Conservation (phyloP, 768 basidiomycete genomes). For the Suillus decipiens region DNA sequence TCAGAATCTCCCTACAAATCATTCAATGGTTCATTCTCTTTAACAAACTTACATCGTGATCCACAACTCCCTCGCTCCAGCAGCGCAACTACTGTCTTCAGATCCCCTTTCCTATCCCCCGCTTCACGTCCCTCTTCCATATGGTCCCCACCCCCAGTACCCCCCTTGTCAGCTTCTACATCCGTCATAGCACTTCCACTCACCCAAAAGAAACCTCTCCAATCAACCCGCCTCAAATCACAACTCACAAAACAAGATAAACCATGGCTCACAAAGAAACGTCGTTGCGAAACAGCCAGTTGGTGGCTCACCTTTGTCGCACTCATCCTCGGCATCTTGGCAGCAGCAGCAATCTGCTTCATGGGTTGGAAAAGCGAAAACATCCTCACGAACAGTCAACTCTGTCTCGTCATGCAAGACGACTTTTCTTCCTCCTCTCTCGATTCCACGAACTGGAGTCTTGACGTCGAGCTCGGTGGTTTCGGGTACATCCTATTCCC, state of each 20-base stretch:
- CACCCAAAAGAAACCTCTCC: conserved; percentile 36
- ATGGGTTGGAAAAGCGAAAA: conserved; percentile 43
- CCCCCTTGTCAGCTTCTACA: conserved; percentile 30
- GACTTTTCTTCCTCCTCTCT: conserved; percentile 43
- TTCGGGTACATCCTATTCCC: conserved; percentile 38
- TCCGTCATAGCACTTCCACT: conserved; percentile 38
- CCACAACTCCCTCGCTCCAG: conserved; percentile 41
- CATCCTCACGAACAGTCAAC: conserved; percentile 34
- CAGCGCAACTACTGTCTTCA: conserved; percentile 53
- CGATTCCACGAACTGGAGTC: conserved; percentile 46
- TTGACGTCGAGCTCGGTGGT: conserved; percentile 55
- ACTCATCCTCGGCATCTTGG: conserved; percentile 42
- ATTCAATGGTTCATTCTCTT: conserved; percentile 26
- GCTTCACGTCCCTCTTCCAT: conserved; percentile 63
- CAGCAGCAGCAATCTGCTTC: conserved; percentile 47
- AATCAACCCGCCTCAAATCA: conserved; percentile 49
- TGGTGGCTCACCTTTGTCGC: conserved; percentile 50
- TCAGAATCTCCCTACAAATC: conserved; percentile 43
- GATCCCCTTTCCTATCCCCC: conserved; percentile 70
- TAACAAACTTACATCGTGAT: conserved; percentile 34
- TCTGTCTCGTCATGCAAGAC: conserved; percentile 52
- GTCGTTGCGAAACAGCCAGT: conserved; percentile 33
- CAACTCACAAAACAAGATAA: conserved; percentile 54
- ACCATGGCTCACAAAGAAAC: conserved; percentile 44
- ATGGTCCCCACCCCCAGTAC: conserved; percentile 57